Evolutionary conservation across 306 rosid genomes (phyloP).

Genomic region (Castanea sativa): DNA sequence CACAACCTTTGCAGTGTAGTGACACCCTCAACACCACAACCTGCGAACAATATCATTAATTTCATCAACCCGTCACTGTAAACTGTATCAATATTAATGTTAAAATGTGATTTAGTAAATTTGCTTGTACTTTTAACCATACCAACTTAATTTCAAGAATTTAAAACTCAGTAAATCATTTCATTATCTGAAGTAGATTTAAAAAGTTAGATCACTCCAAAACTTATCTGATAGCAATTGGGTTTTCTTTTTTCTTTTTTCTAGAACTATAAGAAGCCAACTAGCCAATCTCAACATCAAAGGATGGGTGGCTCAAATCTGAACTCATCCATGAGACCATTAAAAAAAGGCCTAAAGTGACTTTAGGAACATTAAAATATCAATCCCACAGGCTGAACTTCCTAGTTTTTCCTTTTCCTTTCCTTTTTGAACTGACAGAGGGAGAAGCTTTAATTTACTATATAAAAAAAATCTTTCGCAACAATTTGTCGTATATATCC

Average conservation of each 20-base stretch:
- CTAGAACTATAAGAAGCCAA: no score
- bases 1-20: conserved; percentile 95
- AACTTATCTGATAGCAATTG: no score
- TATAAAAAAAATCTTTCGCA: no score
- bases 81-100: background rate
- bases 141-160: background rate
- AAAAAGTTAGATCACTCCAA: no score
- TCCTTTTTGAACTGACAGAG: background rate
- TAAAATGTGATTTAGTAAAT: background rate
- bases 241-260: no score
- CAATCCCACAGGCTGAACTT: background rate
- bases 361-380: background rate
- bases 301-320: background rate
- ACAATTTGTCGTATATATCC: no score
- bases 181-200: background rate
- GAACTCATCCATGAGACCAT: background rate
- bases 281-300: no score
- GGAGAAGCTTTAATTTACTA: background rate
- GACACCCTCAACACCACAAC: conserved; percentile 88
- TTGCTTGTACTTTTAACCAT: background rate
- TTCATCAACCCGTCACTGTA: background rate
- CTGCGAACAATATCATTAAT: conserved; percentile 38
- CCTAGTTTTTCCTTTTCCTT: background rate
- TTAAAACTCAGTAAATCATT: background rate
- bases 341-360: no score